Evolutionary conservation across 176 grass and related monocot species (phyloP).

Genomic region (Otatea glauca): DNA sequence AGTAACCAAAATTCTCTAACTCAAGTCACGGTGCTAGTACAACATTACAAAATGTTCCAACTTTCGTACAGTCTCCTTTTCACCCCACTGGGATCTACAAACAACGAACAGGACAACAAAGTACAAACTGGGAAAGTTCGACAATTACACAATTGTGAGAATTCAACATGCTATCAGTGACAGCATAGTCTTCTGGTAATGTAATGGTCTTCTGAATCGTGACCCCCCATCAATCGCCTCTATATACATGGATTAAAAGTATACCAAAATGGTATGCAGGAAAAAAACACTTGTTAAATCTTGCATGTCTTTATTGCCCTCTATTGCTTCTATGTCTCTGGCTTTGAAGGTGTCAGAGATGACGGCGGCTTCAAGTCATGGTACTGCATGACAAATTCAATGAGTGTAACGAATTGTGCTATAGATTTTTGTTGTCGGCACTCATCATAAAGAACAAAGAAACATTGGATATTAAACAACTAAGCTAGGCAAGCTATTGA

Average conservation of each 20-base stretch:
- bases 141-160: constrained; percentile 25
- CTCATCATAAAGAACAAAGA: neutral
- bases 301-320: neutral
- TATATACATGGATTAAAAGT: constrained; percentile 35
- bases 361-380: constrained; percentile 65
- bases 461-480: neutral
- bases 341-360: constrained; percentile 57
- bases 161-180: neutral
- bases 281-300: neutral
- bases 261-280: constrained; percentile 31
- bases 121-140: neutral
- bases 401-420: neutral
- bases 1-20: neutral
- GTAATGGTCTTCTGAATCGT: neutral
- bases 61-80: neutral
- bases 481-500: neutral
- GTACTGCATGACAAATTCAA: constrained; percentile 61
- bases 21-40: neutral
- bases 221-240: neutral
- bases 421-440: neutral
- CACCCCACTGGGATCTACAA: constrained; percentile 13
- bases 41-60: neutral
- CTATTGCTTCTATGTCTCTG: constrained; percentile 26
- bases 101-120: neutral
- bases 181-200: neutral